Conservation (phyloP, 805 yeast species). For the Metschnikowia aberdeeniae region DNA sequence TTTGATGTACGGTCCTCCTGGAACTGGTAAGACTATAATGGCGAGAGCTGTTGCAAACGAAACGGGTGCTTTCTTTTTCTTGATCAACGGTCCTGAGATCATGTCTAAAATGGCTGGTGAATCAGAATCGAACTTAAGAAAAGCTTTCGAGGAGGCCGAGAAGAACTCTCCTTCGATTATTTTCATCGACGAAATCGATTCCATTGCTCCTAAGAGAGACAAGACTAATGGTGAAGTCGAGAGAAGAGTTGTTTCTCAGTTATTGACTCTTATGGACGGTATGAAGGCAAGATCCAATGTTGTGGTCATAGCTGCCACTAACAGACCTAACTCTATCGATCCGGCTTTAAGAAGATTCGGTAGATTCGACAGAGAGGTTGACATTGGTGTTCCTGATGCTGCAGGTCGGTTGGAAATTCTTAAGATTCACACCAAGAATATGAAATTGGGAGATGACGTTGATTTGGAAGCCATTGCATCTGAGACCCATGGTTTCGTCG, state of each 20-base stretch:
- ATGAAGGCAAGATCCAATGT: slow-evolving; percentile 99
- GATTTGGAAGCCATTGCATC: slow-evolving; percentile 94
- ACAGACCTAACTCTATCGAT: slow-evolving; percentile 81
- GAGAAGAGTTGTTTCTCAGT: slow-evolving; percentile 97
- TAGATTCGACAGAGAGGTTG: slow-evolving; percentile 82
- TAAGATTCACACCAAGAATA: slow-evolving; percentile 96
- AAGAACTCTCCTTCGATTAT: slow-evolving; percentile 97
- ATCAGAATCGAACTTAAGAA: slow-evolving; percentile 92
- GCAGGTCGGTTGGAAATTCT: slow-evolving; percentile 96
- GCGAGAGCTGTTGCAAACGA: slow-evolving; percentile 99
- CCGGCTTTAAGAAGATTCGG: slow-evolving; percentile 85
- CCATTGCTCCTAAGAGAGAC: slow-evolving; percentile 99
- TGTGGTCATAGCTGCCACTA: slow-evolving; percentile 97
- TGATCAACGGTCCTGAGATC: slow-evolving; percentile 98
- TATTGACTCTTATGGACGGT: slow-evolving; percentile 98
- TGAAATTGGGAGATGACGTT: slow-evolving; percentile 93
- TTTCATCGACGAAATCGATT: slow-evolving; percentile 97
- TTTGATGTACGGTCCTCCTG: slow-evolving; percentile 98
- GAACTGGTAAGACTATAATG: slow-evolving; percentile 99
- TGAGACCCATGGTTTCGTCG: slow-evolving; percentile 99
- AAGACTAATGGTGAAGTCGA: slow-evolving; percentile 99
- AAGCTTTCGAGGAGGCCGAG: slow-evolving; percentile 99
- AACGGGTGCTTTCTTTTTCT: slow-evolving; percentile 97
- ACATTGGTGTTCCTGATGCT: slow-evolving; percentile 94
- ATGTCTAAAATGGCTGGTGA: slow-evolving; percentile 99